phyloP scores from a whole-genome alignment of 225 moss, liverwort and hornwort genomes.

The Pleurozium schreberi region DNA sequence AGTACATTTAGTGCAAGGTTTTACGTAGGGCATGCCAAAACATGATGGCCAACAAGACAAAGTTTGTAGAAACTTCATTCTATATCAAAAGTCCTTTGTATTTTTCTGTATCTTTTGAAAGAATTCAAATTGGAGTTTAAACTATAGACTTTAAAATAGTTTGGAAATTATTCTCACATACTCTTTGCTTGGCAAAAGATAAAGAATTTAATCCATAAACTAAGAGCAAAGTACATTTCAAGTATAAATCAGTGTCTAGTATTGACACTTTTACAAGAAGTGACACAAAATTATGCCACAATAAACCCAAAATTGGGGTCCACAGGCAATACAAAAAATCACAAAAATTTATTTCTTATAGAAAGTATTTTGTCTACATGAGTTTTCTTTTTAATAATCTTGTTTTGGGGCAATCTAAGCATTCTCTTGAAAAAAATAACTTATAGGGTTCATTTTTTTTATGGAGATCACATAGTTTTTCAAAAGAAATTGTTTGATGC shows the following conservation, averaged over 20 bases:
- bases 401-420: no score
- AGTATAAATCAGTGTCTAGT: background rate
- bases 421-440: no score
- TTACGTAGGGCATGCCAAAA: background rate
- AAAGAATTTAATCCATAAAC: background rate
- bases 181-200: background rate
- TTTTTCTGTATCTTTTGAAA: background rate
- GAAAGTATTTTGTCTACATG: no score
- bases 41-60: background rate
- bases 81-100: background rate
- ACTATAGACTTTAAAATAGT: background rate
- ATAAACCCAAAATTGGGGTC: no score
- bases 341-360: no score
- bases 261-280: background rate
- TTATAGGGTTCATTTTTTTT: no score
- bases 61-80: background rate
- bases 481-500: no score
- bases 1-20: background rate
- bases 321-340: no score
- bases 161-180: background rate
- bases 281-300: background rate
- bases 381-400: no score
- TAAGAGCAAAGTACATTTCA: background rate
- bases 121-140: background rate
- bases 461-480: no score